Evolutionary conservation across 2,329 filamentous ascomycete species (phyloP).

Genomic region (Pestalotiopsis sp.): DNA sequence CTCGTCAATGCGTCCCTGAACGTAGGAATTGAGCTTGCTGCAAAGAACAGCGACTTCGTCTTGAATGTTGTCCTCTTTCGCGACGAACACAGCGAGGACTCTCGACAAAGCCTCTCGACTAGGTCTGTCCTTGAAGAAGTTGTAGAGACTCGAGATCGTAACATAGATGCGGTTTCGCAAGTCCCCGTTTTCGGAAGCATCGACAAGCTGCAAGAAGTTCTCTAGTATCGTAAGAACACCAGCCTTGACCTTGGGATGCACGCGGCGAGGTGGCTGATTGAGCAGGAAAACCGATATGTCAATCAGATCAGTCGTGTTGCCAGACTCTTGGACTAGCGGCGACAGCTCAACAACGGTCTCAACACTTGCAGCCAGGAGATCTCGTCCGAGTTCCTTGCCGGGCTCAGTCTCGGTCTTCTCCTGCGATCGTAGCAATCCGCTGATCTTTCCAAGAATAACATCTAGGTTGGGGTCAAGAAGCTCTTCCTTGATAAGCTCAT

Average conservation of each 20-base stretch:
- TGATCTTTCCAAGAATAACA: constrained; percentile 68
- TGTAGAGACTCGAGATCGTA: constrained; percentile 80
- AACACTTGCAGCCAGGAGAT: constrained; percentile 78
- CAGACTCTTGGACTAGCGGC: constrained; percentile 66
- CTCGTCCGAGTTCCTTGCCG: constrained; percentile 58
- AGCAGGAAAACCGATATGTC: constrained; percentile 81
- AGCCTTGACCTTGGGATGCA: constrained; percentile 82
- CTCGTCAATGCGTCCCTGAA: constrained; percentile 73
- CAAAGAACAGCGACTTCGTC: constrained; percentile 70
- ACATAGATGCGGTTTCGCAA: constrained; percentile 70
- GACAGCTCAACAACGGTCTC: constrained; percentile 78
- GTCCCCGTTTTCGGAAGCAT: constrained; percentile 55
- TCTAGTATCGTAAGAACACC: constrained; percentile 79
- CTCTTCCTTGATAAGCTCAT: constrained; percentile 56
- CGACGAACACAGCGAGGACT: constrained; percentile 72
- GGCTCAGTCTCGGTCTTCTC: constrained; percentile 24
- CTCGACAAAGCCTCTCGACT: constrained; percentile 76
- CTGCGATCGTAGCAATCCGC: constrained; percentile 63
- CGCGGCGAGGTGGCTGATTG: constrained; percentile 79
- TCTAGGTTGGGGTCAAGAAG: constrained; percentile 61
- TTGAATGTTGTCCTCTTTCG: constrained; percentile 59
- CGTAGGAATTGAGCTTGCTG: constrained; percentile 79
- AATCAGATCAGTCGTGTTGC: constrained; percentile 76
- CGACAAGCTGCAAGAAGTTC: constrained; percentile 73
- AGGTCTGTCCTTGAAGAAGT: constrained; percentile 82